phyloP scores from a whole-genome alignment of 1,284 basidiomycete species.

The Apiotrichum mycotoxinovorans region DNA sequence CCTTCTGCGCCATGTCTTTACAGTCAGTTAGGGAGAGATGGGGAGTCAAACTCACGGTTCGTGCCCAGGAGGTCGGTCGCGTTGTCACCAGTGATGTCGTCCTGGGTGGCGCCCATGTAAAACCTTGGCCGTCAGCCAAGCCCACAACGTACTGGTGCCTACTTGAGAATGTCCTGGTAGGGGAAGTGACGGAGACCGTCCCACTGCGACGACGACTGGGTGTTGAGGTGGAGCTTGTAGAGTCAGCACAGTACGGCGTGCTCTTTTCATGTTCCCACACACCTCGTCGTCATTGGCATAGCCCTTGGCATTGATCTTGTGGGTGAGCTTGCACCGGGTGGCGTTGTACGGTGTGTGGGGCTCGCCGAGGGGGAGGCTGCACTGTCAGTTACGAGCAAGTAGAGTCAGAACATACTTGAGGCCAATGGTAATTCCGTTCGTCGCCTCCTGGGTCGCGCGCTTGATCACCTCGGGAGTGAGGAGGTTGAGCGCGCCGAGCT shows the following conservation, averaged over 20 bases:
- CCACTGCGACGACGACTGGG: slow-evolving; percentile 50
- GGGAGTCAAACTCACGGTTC: slow-evolving; percentile 15
- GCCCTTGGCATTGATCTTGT: slow-evolving; percentile 16
- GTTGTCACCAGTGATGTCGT: slow-evolving; percentile 1
- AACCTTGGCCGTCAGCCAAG: not conserved
- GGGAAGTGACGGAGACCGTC: slow-evolving; percentile 48
- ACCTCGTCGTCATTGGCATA: slow-evolving; percentile 14
- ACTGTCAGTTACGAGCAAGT: not conserved
- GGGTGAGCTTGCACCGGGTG: slow-evolving; percentile 13
- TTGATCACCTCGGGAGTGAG: slow-evolving; percentile 31
- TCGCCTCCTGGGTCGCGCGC: slow-evolving; percentile 25
- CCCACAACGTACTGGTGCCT: slow-evolving; percentile 17
- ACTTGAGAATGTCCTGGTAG: slow-evolving; percentile 23
- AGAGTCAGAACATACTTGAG: slow-evolving; percentile 24
- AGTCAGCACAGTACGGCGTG: slow-evolving; percentile 1
- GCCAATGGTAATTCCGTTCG: slow-evolving; percentile 29
- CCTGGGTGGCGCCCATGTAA: slow-evolving; percentile 3
- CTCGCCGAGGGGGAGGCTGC: slow-evolving; percentile 14
- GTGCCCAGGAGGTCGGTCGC: not conserved
- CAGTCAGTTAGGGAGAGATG: slow-evolving; percentile 5
- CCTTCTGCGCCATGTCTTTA: slow-evolving; percentile 3
- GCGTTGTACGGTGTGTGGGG: slow-evolving; percentile 6
- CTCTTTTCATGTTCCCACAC: not conserved
- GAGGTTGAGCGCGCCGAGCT: slow-evolving; percentile 35
- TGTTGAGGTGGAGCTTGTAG: slow-evolving; percentile 42